Evolutionary conservation across 2,329 filamentous ascomycete species (phyloP), one percentile per base, ranked within the genome.

Genomic region (Neopestalotiopsis clavispora): DNA sequence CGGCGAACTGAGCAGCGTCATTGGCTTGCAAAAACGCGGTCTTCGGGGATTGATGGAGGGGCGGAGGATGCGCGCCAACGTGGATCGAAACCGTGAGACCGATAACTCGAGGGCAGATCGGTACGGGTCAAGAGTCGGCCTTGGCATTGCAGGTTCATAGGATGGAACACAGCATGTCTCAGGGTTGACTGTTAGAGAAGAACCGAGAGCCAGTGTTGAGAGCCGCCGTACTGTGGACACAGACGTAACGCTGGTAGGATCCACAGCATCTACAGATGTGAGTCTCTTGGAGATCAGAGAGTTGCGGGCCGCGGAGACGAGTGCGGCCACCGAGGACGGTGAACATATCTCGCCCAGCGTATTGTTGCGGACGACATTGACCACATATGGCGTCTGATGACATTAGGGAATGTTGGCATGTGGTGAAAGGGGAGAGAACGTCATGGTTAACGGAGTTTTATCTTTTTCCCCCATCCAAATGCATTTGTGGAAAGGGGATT

Each of bases 31-130:
- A 84, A 99, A 99, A 84, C 87, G 96, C 67, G 96, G 96, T 0
- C 80, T 99, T 45, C 87, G 95, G 69, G 96, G 96, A 0, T 80
- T 99, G 73, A 98, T 99, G 96, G 96, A 98, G 80, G 95, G 95
- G 3, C 85, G 95, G 59, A 87, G 95, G 70, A 90, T 98, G 84
- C 75, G 77, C 61, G 78, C 77, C 4, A 79, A 76, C n/a, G 74
- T 78, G 32, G 78, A 77, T 59, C 75, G 75, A 14, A 77, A 75
- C 63, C 75, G 76, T 7, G 72, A 80, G 66, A 74, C 75, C 30
- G 73, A 75, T 20, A 71, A 73, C 17, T 56, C 66, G 12, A 75
- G 30, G 63, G 68, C 52, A 49, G 76, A 78, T 61, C 74, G 75
- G 66, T 74, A 75, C 63, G 71, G 75, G 66, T 76, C 75, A 56